Percentiles rank a stretch among this genome's conserved stretches.
Evolutionary conservation across 352 stramenopile genomes (phyloP).

Genomic region (Globisporangium middletonii): DNA sequence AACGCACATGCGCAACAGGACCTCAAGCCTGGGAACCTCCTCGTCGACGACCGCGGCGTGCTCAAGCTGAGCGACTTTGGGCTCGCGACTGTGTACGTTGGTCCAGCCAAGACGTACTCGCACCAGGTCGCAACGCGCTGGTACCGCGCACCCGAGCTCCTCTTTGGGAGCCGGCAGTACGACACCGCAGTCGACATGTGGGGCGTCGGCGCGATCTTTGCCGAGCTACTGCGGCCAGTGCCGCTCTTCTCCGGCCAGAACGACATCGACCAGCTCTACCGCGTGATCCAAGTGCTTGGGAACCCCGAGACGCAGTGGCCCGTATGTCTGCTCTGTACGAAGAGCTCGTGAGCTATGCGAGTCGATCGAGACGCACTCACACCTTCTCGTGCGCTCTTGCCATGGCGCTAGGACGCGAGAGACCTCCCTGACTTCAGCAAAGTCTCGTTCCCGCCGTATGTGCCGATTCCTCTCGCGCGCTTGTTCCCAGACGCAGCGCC

Average conservation of each 20-base stretch:
- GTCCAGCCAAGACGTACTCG: slow-evolving; percentile 33
- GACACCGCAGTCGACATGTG: slow-evolving; percentile 66
- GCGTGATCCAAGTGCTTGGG: slow-evolving; percentile 61
- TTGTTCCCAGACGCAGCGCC: slow-evolving; percentile 42
- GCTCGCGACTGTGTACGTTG: slow-evolving; percentile 61
- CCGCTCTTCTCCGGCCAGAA: slow-evolving; percentile 77
- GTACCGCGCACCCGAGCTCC: slow-evolving; percentile 77
- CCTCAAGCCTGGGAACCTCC: slow-evolving; percentile 68
- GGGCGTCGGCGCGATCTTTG: slow-evolving; percentile 58
- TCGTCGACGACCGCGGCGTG: slow-evolving; percentile 40
- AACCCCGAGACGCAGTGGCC: slow-evolving; percentile 51
- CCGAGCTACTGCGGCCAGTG: slow-evolving; percentile 50
- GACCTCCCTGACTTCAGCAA: slow-evolving; percentile 65
- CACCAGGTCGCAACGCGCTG: slow-evolving; percentile 78
- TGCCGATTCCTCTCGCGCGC: slow-evolving; percentile 27
- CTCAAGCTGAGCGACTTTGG: slow-evolving; percentile 80
- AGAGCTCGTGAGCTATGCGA: neutral
- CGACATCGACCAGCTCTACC: slow-evolving; percentile 79
- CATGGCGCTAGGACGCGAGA: slow-evolving; percentile 20
- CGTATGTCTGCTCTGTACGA: slow-evolving; percentile 10
- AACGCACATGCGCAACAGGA: slow-evolving; percentile 23
- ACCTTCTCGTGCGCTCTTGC: neutral
- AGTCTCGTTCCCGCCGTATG: slow-evolving; percentile 55
- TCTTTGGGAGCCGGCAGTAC: slow-evolving; percentile 67
- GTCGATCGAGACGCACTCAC: neutral